phyloP scores from a whole-genome alignment of 768 basidiomycete species.

The Tylopilus sp. region DNA sequence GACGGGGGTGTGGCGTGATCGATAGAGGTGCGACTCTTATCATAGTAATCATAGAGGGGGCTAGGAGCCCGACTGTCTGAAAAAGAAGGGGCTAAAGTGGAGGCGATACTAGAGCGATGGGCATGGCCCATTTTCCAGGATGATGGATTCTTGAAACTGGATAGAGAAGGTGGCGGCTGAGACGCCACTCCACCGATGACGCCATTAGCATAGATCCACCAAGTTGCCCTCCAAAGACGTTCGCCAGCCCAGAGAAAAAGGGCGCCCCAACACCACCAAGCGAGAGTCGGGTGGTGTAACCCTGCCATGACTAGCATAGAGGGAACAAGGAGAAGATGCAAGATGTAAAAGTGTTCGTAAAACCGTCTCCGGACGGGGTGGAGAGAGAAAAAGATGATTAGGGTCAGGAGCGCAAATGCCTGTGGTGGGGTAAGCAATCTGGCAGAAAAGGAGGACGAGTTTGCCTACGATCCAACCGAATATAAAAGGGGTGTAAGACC shows the following conservation, averaged over 20 bases:
- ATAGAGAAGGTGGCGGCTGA: neutral
- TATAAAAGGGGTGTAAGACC: constrained; percentile 57
- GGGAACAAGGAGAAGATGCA: constrained; percentile 62
- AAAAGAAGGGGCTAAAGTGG: neutral
- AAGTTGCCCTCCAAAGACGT: constrained; percentile 50
- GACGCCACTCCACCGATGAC: constrained; percentile 33
- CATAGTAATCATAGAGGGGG: constrained; percentile 25
- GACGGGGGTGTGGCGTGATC: neutral
- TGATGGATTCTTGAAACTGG: neutral
- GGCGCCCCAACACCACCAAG: constrained; percentile 68
- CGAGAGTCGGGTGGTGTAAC: constrained; percentile 63
- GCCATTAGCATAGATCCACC: constrained; percentile 61
- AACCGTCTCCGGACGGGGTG: constrained; percentile 46
- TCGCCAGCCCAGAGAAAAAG: constrained; percentile 62
- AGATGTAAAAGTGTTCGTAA: constrained; percentile 64
- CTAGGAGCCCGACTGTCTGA: constrained; percentile 17
- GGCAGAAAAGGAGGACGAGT: constrained; percentile 2
- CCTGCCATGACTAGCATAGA: constrained; percentile 57
- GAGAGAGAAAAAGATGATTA: constrained; percentile 51
- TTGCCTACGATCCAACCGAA: constrained; percentile 55
- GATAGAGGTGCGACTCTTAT: constrained; percentile 2
- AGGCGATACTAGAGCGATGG: constrained; percentile 5
- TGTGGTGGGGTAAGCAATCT: constrained; percentile 23
- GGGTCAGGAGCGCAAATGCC: constrained; percentile 55
- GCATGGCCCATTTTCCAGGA: constrained; percentile 26